Conservation (phyloP, 163 green algal genomes). For the Volvox carteri region DNA sequence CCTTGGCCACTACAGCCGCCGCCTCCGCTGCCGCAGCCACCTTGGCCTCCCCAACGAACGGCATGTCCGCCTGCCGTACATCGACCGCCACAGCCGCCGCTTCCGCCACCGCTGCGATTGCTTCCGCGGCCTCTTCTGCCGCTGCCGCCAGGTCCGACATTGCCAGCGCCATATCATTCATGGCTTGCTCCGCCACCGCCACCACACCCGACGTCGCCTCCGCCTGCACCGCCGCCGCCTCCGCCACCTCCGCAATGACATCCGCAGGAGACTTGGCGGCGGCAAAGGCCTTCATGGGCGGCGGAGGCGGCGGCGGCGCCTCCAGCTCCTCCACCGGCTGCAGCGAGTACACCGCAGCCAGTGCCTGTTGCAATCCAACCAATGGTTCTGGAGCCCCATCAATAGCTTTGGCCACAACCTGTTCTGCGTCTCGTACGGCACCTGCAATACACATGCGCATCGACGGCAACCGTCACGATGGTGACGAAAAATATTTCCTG, state of each 20-base stretch:
- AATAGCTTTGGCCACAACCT: not conserved
- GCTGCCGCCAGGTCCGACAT: constrained; percentile 33
- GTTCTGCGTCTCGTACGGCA: constrained; percentile 26
- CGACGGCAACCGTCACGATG: not conserved
- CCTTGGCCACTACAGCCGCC: constrained; percentile 37
- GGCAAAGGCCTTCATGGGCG: not conserved
- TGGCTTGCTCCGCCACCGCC: constrained; percentile 39
- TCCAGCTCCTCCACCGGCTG: not conserved
- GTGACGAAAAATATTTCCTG: no score
- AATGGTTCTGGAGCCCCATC: constrained; percentile 14
- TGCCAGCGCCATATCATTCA: constrained; percentile 40
- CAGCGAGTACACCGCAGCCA: constrained; percentile 29
- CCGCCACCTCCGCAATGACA: constrained; percentile 23
- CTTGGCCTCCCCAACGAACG: constrained; percentile 17
- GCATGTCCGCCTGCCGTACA: constrained; percentile 5
- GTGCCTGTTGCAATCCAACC: not conserved
- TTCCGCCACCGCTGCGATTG: not conserved
- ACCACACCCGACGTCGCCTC: constrained; percentile 12
- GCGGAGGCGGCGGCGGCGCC: not conserved
- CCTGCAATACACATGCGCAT: not conserved
- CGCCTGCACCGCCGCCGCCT: not conserved
- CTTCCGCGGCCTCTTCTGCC: constrained; percentile 28
- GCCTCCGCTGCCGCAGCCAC: constrained; percentile 34
- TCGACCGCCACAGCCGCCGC: not conserved
- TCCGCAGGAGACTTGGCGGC: not conserved